A percentile compares a stretch with the other conserved stretches of the same genome.
Evolutionary conservation across 805 yeast species (phyloP).

Genomic region (Maudiozyma barnettii): DNA sequence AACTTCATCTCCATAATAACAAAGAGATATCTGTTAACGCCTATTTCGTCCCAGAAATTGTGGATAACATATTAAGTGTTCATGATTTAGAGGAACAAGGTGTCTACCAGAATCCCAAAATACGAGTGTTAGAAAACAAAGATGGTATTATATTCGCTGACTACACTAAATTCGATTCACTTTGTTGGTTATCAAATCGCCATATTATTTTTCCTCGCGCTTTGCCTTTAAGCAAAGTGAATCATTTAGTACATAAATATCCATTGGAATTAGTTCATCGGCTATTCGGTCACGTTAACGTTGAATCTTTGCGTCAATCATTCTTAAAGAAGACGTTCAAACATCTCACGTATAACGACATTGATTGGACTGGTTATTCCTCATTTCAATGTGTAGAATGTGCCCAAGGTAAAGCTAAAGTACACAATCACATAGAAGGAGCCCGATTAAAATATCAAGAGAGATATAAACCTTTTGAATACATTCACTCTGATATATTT

Average conservation of each 20-base stretch:
- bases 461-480: not conserved
- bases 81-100: not conserved
- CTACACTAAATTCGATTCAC: not conserved
- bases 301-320: not conserved
- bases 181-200: not conserved
- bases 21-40: not conserved
- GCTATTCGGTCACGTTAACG: not conserved
- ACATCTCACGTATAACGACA: not conserved
- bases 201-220: not conserved
- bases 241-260: not conserved
- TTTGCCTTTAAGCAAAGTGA: not conserved
- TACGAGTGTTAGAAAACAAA: not conserved
- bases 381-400: conserved; percentile 11
- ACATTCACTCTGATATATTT: conserved; percentile 1
- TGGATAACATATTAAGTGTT: not conserved
- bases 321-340: not conserved
- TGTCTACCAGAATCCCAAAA: not conserved
- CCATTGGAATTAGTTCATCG: not conserved
- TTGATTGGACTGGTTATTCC: not conserved
- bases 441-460: conserved; percentile 41
- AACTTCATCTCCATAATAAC: not conserved
- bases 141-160: not conserved
- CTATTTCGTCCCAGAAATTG: not conserved
- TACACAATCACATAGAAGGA: conserved; percentile 52
- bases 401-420: conserved; percentile 58